Conservation (phyloP, 148 eudicot species). For the Vaccinium myrtillus region DNA sequence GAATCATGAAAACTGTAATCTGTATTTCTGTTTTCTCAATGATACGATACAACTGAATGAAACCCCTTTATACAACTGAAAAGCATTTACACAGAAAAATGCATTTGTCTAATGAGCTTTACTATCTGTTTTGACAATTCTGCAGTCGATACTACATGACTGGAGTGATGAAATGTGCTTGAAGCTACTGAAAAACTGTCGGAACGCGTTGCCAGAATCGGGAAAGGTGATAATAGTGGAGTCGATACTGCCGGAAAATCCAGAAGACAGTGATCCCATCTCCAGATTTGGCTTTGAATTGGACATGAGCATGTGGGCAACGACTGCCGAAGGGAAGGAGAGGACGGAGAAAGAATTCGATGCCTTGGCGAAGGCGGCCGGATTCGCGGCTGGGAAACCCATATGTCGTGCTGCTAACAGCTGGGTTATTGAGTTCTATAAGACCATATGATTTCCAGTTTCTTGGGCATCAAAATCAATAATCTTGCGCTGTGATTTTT, state of each 20-base stretch:
- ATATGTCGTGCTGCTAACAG: slow-evolving; percentile 25
- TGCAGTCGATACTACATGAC: slow-evolving; percentile 44
- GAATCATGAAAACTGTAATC: too few species aligned
- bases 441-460: slow-evolving; percentile 13
- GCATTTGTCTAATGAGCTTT: too few species aligned
- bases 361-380: slow-evolving; percentile 35
- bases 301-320: slow-evolving; percentile 32
- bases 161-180: slow-evolving; percentile 45
- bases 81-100: too few species aligned
- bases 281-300: slow-evolving; percentile 26
- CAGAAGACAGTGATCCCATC: slow-evolving; percentile 23
- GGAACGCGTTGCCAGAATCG: slow-evolving; percentile 32
- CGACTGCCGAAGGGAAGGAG: slow-evolving; percentile 22
- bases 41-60: too few species aligned
- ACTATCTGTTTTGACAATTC: too few species aligned
- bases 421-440: slow-evolving; percentile 45
- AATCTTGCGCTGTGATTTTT: too few species aligned
- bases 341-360: slow-evolving; percentile 41
- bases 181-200: slow-evolving; percentile 31
- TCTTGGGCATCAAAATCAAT: too few species aligned
- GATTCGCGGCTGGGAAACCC: slow-evolving; percentile 30
- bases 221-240: slow-evolving; percentile 56
- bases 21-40: too few species aligned
- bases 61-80: too few species aligned
- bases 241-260: slow-evolving; percentile 25